These are phyloP conservation scores for Pseudocercospora fuligena DNA, from an alignment of 2,329 filamentous ascomycete species.

Conservation along the genomic window DNA sequence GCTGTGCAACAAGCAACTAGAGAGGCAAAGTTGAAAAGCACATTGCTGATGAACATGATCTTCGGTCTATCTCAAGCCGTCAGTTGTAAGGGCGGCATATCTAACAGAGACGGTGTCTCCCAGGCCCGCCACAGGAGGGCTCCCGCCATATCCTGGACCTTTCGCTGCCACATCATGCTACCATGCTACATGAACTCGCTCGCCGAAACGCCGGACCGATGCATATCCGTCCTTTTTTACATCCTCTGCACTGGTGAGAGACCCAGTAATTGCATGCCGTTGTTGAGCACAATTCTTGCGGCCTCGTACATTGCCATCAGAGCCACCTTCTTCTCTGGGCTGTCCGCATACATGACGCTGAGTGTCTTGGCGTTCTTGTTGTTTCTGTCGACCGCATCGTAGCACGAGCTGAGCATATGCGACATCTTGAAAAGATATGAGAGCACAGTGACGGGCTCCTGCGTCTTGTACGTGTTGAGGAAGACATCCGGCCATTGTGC, in stretches of 20 bases:
- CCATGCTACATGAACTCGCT: conserved; percentile 3
- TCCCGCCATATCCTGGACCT: not conserved
- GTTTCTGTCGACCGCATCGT: conserved; percentile 63
- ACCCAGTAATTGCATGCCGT: conserved; percentile 82
- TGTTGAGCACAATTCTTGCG: conserved; percentile 74
- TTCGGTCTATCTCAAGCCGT: conserved; percentile 19
- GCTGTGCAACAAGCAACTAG: not conserved
- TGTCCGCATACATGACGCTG: conserved; percentile 78
- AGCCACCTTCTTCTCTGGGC: conserved; percentile 67
- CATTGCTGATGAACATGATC: not conserved
- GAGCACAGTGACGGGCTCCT: conserved; percentile 72
- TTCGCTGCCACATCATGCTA: conserved; percentile 5
- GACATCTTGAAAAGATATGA: conserved; percentile 86
- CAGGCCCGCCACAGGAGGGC: not conserved
- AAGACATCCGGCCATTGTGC: conserved; percentile 85
- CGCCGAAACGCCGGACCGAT: conserved; percentile 11
- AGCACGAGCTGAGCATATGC: conserved; percentile 77
- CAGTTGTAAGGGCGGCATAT: not conserved
- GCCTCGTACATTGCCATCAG: conserved; percentile 79
- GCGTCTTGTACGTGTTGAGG: conserved; percentile 80
- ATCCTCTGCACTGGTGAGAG: conserved; percentile 74
- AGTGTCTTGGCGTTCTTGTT: conserved; percentile 53
- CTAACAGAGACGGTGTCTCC: not conserved
- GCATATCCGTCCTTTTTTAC: conserved; percentile 27
- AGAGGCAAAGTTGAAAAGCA: not conserved